A percentile compares a stretch with the other conserved stretches of the same genome.
phyloP scores from a whole-genome alignment of 169 alveolate genomes.

The Fabrea salina region DNA sequence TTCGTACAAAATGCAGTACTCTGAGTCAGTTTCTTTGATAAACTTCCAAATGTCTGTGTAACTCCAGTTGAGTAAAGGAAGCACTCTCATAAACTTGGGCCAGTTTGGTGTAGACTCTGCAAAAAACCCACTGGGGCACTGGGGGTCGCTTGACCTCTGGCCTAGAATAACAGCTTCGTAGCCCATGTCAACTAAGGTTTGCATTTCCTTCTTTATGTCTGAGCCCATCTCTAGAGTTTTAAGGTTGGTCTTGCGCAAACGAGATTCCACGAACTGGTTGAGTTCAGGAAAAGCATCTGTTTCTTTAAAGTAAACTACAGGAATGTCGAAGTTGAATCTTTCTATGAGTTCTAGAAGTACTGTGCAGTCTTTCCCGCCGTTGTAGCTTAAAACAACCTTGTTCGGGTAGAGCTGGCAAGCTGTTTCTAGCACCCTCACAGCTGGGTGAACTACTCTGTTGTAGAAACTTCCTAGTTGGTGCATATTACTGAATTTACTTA shows the following conservation, averaged over 20 bases:
- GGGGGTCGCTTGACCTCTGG: slow-evolving; percentile 48
- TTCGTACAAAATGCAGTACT: slow-evolving; percentile 40
- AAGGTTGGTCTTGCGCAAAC: slow-evolving; percentile 5
- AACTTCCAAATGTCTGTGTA: slow-evolving; percentile 50
- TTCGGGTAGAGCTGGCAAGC: too few species aligned
- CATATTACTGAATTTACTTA: too few species aligned
- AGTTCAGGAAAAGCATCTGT: slow-evolving; percentile 35
- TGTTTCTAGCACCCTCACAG: too few species aligned
- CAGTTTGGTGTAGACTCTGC: slow-evolving; percentile 43
- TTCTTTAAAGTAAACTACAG: slow-evolving; percentile 27
- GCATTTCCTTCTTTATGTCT: slow-evolving; percentile 31
- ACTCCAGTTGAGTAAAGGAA: slow-evolving; percentile 56
- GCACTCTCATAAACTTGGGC: slow-evolving; percentile 52
- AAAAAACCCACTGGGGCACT: slow-evolving; percentile 22
- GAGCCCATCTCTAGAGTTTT: slow-evolving; percentile 10
- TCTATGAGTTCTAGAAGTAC: slow-evolving; percentile 41
- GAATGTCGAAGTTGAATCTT: neutral
- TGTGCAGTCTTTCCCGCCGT: slow-evolving; percentile 58
- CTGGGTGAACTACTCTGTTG: too few species aligned
- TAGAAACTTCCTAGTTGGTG: too few species aligned
- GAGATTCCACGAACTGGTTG: neutral
- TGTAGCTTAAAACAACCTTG: slow-evolving; percentile 37
- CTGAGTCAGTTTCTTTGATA: slow-evolving; percentile 25
- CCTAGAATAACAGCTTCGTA: slow-evolving; percentile 41
- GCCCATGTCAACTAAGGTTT: slow-evolving; percentile 16